Conservation (phyloP, 345 rosid species). For the Psidium friedrichsthalianum region DNA sequence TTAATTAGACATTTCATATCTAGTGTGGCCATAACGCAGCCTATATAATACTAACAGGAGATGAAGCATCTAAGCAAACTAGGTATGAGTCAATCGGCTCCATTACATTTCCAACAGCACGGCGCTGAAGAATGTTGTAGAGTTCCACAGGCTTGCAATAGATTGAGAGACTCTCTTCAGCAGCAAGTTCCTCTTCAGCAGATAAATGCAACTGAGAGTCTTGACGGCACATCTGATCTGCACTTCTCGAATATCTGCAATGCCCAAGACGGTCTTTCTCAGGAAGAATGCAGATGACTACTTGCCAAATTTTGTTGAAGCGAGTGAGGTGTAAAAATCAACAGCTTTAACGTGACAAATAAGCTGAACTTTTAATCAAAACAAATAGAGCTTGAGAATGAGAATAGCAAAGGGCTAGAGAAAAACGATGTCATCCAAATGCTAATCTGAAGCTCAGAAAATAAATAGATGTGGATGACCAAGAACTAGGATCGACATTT, state of each 20-base stretch:
- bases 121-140: conserved; percentile 90
- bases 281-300: not conserved
- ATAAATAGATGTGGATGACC: not conserved
- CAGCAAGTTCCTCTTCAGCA: conserved; percentile 79
- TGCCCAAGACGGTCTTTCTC: not conserved
- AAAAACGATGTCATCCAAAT: not conserved
- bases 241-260: conserved; percentile 64
- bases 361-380: not conserved
- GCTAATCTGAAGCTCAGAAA: not conserved
- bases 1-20: not conserved
- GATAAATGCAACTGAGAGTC: conserved; percentile 67
- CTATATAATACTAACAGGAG: not conserved
- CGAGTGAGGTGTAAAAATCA: not conserved
- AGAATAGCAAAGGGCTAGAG: not conserved
- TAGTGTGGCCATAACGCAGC: not conserved
- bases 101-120: conserved; percentile 61
- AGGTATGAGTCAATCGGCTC: not conserved
- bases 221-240: conserved; percentile 91
- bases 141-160: conserved; percentile 99
- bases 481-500: not conserved
- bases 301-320: not conserved
- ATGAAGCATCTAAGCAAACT: not conserved
- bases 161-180: conserved; percentile 70
- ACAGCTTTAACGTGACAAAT: not conserved
- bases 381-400: not conserved